Conservation (phyloP, 805 yeast genomes). For the Blastobotrys peoriensis region DNA sequence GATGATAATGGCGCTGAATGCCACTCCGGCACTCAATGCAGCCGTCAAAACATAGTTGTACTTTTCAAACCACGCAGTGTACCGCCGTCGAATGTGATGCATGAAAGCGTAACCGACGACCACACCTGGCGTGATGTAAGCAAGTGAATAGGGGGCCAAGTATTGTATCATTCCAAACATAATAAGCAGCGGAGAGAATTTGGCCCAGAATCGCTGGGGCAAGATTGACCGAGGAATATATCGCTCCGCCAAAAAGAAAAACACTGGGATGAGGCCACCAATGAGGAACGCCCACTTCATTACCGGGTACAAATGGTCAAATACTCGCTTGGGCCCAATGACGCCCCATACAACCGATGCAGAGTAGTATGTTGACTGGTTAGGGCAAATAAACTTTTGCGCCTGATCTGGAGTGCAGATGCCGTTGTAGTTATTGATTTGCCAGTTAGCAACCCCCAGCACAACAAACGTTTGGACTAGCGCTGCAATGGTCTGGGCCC, state of each 20-base stretch:
- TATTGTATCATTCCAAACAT: constrained; percentile 40
- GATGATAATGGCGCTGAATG: constrained; percentile 41
- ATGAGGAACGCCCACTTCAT: constrained; percentile 20
- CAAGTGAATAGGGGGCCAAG: constrained; percentile 38
- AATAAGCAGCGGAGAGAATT: constrained; percentile 35
- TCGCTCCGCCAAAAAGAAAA: constrained; percentile 10
- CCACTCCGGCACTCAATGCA: constrained; percentile 46
- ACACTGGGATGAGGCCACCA: constrained; percentile 21
- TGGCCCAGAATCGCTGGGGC: constrained; percentile 11
- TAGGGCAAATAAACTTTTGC: constrained; percentile 32
- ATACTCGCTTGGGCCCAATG: constrained; percentile 43
- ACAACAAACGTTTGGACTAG: constrained; percentile 31
- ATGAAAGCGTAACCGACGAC: constrained; percentile 39
- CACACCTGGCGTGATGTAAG: constrained; percentile 38
- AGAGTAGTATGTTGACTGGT: constrained; percentile 41
- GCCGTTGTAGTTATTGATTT: constrained; percentile 27
- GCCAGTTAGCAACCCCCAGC: constrained; percentile 29
- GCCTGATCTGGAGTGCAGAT: constrained; percentile 26
- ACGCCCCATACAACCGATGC: constrained; percentile 43
- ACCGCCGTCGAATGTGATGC: constrained; percentile 37
- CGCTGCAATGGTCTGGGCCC: constrained; percentile 36
- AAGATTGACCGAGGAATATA: not conserved
- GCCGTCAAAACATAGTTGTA: constrained; percentile 45
- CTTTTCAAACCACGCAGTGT: constrained; percentile 47
- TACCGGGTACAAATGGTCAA: constrained; percentile 26